Conservation (phyloP, 2,329 filamentous ascomycete species). For the Colletotrichum chlorophyti region DNA sequence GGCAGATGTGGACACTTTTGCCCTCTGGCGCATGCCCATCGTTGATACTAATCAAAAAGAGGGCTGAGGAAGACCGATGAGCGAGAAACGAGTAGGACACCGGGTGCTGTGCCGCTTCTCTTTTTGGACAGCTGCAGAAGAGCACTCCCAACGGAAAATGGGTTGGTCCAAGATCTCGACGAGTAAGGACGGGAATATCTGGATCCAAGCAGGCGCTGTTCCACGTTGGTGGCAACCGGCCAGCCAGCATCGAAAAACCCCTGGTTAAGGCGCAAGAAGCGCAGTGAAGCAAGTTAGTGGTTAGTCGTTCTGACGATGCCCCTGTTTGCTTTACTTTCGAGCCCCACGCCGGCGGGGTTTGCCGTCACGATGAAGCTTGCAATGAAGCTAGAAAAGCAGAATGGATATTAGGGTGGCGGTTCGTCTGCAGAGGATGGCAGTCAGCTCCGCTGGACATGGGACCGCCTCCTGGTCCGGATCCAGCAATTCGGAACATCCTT, state of each 20-base stretch:
- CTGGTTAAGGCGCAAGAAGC: no score
- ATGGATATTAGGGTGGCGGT: neutral
- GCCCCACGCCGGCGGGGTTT: neutral
- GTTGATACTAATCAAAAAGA: neutral
- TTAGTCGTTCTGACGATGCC: no score
- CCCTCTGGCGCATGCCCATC: neutral
- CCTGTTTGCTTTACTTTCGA: neutral
- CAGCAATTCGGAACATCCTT: slow-evolving; percentile 15
- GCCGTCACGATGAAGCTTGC: neutral
- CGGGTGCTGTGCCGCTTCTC: slow-evolving; percentile 4
- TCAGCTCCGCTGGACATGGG: neutral
- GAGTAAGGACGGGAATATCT: neutral
- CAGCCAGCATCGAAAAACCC: neutral
- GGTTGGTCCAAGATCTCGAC: neutral
- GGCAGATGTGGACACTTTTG: neutral
- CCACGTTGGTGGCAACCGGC: neutral
- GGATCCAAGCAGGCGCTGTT: neutral
- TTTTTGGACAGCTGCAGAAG: neutral
- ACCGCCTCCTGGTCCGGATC: neutral
- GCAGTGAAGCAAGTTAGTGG: neutral
- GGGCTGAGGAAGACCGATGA: neutral
- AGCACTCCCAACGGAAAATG: neutral
- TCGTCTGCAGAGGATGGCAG: neutral
- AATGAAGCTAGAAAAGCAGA: neutral
- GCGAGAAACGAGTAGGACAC: neutral